phyloP scores from a whole-genome alignment of 805 yeast species.

The Zygosaccharomyces bailii region DNA sequence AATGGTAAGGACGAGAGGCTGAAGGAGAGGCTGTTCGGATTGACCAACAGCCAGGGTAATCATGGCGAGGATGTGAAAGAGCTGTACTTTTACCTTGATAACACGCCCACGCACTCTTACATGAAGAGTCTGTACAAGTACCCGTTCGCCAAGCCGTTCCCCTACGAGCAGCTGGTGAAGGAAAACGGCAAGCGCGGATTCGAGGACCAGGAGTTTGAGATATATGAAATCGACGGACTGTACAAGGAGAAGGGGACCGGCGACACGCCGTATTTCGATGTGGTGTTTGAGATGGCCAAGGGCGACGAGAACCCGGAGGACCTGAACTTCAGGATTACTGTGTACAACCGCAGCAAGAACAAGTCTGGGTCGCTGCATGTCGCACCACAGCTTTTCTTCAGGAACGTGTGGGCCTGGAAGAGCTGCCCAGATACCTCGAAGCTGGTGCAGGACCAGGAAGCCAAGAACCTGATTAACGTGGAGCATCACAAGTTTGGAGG shows the following conservation, averaged over 20 bases:
- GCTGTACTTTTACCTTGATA: slow-evolving; percentile 78
- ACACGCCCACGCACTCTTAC: slow-evolving; percentile 89
- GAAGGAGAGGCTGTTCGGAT: slow-evolving; percentile 83
- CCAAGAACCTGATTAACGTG: slow-evolving; percentile 51
- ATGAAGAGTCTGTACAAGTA: slow-evolving; percentile 89
- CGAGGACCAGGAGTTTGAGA: slow-evolving; percentile 70
- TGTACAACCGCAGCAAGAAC: slow-evolving; percentile 69
- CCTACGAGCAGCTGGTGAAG: slow-evolving; percentile 69
- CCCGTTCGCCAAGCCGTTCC: slow-evolving; percentile 74
- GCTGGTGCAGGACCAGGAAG: slow-evolving; percentile 37
- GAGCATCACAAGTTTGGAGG: slow-evolving; percentile 68
- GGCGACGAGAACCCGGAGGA: slow-evolving; percentile 78
- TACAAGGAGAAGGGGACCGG: slow-evolving; percentile 50
- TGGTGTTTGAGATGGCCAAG: slow-evolving; percentile 87
- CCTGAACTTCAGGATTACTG: slow-evolving; percentile 77
- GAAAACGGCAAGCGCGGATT: slow-evolving; percentile 66
- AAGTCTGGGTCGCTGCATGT: slow-evolving; percentile 86
- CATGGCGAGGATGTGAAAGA: slow-evolving; percentile 96
- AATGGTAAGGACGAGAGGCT: slow-evolving; percentile 81
- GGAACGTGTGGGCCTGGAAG: slow-evolving; percentile 96
- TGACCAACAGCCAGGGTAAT: slow-evolving; percentile 90
- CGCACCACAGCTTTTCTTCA: slow-evolving; percentile 75
- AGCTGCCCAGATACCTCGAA: slow-evolving; percentile 50
- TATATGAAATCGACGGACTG: slow-evolving; percentile 69
- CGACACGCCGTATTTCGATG: slow-evolving; percentile 77